A percentile compares a stretch with the other conserved stretches of the same genome.
phyloP scores from a whole-genome alignment of 441 rosid species.

The Corymbia calophylla region DNA sequence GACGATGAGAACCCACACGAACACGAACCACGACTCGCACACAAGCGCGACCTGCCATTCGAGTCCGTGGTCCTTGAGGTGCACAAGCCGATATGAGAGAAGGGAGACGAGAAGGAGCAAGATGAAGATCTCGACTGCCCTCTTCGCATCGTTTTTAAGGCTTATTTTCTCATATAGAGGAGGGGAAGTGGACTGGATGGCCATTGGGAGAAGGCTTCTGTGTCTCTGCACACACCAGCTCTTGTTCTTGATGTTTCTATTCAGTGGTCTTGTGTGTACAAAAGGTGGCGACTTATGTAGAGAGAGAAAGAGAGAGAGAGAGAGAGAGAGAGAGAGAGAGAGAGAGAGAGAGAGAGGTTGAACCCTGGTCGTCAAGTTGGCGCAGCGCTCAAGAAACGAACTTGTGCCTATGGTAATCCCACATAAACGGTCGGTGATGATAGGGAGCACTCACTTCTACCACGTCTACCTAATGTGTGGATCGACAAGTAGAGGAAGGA shows the following conservation, averaged over 20 bases:
- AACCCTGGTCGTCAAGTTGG: background rate
- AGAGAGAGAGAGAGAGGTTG: background rate
- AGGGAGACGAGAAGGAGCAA: slow-evolving; percentile 35
- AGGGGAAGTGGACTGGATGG: background rate
- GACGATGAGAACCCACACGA: slow-evolving; percentile 38
- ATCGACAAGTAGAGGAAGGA: slow-evolving; percentile 27
- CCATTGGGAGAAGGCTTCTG: background rate
- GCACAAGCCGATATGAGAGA: background rate
- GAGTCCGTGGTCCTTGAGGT: slow-evolving; percentile 19
- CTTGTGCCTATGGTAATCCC: background rate
- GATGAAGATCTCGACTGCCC: background rate
- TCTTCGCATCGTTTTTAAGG: background rate
- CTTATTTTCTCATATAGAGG: background rate
- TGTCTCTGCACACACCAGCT: background rate
- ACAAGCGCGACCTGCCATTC: slow-evolving; percentile 56
- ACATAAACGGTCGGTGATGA: background rate
- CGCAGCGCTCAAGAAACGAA: background rate
- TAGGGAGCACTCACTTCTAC: background rate
- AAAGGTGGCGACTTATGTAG: background rate
- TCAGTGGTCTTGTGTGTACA: background rate
- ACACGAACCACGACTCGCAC: slow-evolving; percentile 59
- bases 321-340: too few relatives aligned
- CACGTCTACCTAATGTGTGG: background rate
- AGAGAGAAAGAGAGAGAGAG: too few relatives aligned
- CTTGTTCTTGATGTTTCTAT: background rate